Evolutionary conservation across 495 filamentous ascomycete genomes (phyloP), one percentile per base, ranked within the genome.

Genomic region (Apodospora peruviana): DNA sequence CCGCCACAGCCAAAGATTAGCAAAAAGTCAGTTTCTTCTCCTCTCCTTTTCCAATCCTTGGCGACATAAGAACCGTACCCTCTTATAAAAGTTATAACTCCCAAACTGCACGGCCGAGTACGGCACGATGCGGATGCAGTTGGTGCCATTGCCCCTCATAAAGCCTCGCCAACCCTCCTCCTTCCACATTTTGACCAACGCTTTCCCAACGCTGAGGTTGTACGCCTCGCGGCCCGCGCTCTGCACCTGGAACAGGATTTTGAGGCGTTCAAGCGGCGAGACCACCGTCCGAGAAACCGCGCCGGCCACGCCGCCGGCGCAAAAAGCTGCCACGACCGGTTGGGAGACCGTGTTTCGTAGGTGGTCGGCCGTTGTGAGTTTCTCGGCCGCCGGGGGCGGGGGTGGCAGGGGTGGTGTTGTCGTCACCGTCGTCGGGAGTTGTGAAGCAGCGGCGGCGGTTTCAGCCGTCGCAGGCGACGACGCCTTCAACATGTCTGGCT

Each of bases 91-190:
- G 61, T 91, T 96, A 66, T 97, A 98, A 60, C 88, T 91, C 35
- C 91, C 88, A 70, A 98, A 98, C 65, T 98, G 93, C 19, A 98
- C 93, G 1, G 93, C 93, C 35, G 90, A 96, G 67, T 98, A 98
- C 11, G 93, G 93, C 35, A 98, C 88, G 45, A 98, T 98, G 42
- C 93, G 87, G 58, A 97, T 90, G 70, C 93, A 98, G 68, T 98
- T 98, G 38, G 90, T 95, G 45, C 93, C 93, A 63, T 98, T 98
- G 23, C 93, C 93, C 53, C 90, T 80, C 90, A 98, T 90, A 57
- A 96, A 91, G 2, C 93, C 93, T 63, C 80, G 82, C 88, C 88
- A 96, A 18, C 93, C 93, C 71, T 98, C 93, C 62, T 98, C 93
- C 57, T 75, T 83, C 78, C 90, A 93, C 84, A 98, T 98, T 71